Percentiles rank a stretch among this genome's conserved stretches.
phyloP scores from a whole-genome alignment of 1,139 yeast species.

The Arxiozyma heterogenica region DNA sequence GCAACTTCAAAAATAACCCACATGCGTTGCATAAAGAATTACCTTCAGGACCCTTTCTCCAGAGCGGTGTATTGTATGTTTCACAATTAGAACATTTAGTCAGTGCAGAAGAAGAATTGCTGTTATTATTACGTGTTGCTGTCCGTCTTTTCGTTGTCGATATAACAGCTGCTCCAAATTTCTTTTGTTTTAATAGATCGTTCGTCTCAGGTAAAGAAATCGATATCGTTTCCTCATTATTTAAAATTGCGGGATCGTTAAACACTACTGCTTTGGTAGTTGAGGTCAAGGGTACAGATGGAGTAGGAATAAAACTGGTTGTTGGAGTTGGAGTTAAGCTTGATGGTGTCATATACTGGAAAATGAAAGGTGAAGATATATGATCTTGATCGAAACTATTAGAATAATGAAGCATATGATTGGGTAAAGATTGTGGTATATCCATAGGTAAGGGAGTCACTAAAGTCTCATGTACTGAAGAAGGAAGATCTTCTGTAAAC shows the following conservation, averaged over 20 bases:
- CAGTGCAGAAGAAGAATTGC: neutral
- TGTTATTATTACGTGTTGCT: neutral
- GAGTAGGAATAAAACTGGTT: neutral
- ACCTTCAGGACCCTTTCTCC: constrained; percentile 92
- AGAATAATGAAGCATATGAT: neutral
- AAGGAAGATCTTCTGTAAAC: neutral
- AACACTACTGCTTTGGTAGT: neutral
- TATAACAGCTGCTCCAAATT: neutral
- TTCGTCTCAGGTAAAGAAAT: constrained; percentile 1
- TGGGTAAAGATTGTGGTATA: neutral
- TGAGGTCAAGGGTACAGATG: neutral
- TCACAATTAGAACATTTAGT: constrained; percentile 71
- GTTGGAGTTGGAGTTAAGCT: neutral
- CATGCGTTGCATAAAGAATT: constrained; percentile 93
- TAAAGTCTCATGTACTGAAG: neutral
- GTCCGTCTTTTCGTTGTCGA: neutral
- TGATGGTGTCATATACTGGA: constrained; percentile 3
- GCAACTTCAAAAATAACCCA: constrained; percentile 81
- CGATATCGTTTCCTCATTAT: neutral
- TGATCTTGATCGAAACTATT: neutral
- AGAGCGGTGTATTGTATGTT: constrained; percentile 86
- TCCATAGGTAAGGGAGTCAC: neutral
- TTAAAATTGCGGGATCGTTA: neutral
- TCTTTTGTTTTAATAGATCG: neutral
- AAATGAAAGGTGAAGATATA: neutral